Evolutionary conservation across 2,329 filamentous ascomycete species (phyloP), one percentile per base, ranked within the genome.

Genomic region (Thelonectria olida): DNA sequence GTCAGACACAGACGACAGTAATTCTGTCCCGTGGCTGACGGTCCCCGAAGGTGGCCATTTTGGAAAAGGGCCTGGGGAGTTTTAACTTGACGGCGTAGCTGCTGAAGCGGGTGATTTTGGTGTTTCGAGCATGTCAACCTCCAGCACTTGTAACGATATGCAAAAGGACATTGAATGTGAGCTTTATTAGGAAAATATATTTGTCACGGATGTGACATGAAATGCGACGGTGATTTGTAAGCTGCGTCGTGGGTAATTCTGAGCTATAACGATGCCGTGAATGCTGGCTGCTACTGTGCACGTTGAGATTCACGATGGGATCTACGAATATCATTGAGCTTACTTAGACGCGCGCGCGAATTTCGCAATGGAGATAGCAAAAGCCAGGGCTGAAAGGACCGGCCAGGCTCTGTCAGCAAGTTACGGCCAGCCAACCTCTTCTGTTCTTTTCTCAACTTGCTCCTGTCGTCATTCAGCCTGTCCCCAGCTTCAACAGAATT

Each of bases 11-110:
- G 57, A 59, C 12, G 57, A 59, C 9, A 59, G 23, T 20, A 59
- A 59, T 7, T 36, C 52, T 2, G 57, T 59, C 7, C 57, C 51
- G 2, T 59, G 57, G 57, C 57, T 59, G 28, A 59, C 36, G 13
- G 57, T 59, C 23, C 12, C 57, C 6, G 17, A 59, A 17, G 57
- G 57, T 1, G 22, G 27, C 1, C n/a, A 54, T 20, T 59, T 59
- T 28, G 57, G 57, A 4, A 59, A 54, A 28, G 38, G 57, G 1
- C 57, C 57, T 9, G 57, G 57, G 15, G 34, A 59, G 20, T 54
- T 54, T 38, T 10, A 48, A 19, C 3, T 41, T n/a, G n/a, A n/a
- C n/a, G n/a, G n/a, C n/a, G n/a, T n/a, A n/a, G n/a, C n/a, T n/a
- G n/a, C n/a, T n/a, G n/a, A n/a, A n/a, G n/a, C n/a, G n/a, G n/a